Evolutionary conservation across 495 filamentous ascomycete genomes (phyloP).

Genomic region (Platismatia glauca): DNA sequence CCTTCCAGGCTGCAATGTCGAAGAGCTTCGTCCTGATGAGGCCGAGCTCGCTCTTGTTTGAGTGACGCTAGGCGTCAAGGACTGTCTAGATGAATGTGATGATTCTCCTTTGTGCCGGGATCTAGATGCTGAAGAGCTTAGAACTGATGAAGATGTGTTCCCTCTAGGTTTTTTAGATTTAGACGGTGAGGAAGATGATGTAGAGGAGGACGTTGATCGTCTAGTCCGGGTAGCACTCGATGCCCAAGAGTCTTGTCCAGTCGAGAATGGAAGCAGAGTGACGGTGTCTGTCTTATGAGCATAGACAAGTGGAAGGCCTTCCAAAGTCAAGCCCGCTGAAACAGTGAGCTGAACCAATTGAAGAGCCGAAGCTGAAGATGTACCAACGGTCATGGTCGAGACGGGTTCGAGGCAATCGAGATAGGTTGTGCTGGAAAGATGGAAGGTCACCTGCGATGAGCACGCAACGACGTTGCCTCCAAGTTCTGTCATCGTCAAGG

Average conservation of each 20-base stretch:
- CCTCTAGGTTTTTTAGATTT: neutral
- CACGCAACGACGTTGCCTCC: neutral
- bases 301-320: neutral
- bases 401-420: neutral
- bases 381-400: neutral
- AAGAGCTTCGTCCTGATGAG: neutral
- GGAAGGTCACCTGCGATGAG: neutral
- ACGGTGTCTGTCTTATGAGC: neutral
- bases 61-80: neutral
- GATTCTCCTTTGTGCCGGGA: neutral
- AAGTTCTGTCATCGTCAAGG: neutral
- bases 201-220: neutral
- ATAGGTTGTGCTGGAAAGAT: neutral
- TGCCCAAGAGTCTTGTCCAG: neutral
- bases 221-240: neutral
- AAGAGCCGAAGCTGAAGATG: neutral
- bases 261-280: neutral
- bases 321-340: neutral
- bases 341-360: neutral
- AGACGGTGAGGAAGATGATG: neutral
- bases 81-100: neutral
- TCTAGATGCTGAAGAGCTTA: neutral
- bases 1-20: neutral
- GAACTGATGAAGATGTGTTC: neutral
- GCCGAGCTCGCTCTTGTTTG: neutral